Conservation (phyloP, 345 rosid species). For the Linum usitatissimum region DNA sequence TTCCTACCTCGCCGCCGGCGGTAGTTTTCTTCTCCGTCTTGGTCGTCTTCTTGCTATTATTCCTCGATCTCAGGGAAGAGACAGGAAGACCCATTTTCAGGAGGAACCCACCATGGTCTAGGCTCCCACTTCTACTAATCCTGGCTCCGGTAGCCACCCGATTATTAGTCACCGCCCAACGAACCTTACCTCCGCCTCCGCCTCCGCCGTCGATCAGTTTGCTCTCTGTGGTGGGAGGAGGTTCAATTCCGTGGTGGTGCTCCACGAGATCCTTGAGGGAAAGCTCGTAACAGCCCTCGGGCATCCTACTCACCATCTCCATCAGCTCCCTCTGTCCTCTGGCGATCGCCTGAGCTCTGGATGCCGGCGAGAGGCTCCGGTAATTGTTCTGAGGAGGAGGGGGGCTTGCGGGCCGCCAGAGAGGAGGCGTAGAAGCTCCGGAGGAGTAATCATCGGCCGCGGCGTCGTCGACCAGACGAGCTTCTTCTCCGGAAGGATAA, state of each 20-base stretch:
- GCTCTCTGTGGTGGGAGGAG: constrained; percentile 15
- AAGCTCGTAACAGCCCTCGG: constrained; percentile 81
- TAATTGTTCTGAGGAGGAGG: constrained; percentile 30
- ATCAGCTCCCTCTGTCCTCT: constrained; percentile 84
- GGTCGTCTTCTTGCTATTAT: constrained; percentile 22
- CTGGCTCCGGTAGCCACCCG: neutral
- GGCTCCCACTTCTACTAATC: constrained; percentile 30
- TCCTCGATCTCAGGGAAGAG: constrained; percentile 24
- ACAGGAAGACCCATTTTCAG: constrained; percentile 63
- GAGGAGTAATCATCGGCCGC: neutral
- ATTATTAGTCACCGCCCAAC: neutral
- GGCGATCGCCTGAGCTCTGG: constrained; percentile 62
- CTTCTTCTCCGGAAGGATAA: neutral
- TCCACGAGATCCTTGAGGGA: constrained; percentile 77
- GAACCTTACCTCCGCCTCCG: neutral
- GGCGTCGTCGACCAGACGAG: neutral
- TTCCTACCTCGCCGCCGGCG: no score
- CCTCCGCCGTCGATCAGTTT: constrained; percentile 2
- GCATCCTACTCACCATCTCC: constrained; percentile 88
- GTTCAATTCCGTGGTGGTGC: constrained; percentile 4
- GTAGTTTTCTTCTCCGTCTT: constrained; percentile 20
- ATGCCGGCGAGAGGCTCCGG: constrained; percentile 52
- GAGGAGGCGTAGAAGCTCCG: constrained; percentile 30
- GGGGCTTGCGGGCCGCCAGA: constrained; percentile 50
- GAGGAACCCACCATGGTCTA: constrained; percentile 44